These are phyloP conservation scores for Salvia splendens DNA, from an alignment of 257 asterid genomes.

Conservation along the genomic window DNA sequence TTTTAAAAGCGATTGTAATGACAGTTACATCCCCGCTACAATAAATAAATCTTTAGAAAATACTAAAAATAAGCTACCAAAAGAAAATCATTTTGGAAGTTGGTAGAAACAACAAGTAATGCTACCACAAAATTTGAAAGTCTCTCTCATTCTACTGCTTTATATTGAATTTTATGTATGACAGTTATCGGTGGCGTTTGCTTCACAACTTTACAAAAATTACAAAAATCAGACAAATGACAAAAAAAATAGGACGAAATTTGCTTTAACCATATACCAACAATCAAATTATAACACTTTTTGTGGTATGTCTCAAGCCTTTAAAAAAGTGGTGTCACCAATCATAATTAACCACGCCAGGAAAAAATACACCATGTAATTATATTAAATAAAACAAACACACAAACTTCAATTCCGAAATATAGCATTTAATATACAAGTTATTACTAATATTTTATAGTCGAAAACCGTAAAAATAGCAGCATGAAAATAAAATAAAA, in stretches of 20 bases:
- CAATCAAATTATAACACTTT: conserved; percentile 31
- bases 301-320: conserved; percentile 27
- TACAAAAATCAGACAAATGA: conserved; percentile 8
- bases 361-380: background rate
- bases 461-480: conserved; percentile 19
- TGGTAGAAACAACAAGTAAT: conserved; percentile 7
- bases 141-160: background rate
- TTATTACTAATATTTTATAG: conserved; percentile 34
- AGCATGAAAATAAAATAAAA: conserved; percentile 22
- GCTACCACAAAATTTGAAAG: conserved; percentile 21
- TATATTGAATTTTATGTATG: background rate
- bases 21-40: background rate
- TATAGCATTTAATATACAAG: conserved; percentile 31
- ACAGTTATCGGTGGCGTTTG: conserved; percentile 13
- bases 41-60: background rate
- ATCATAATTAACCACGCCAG: conserved; percentile 39
- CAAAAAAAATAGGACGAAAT: conserved; percentile 17
- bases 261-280: conserved; percentile 27
- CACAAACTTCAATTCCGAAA: background rate
- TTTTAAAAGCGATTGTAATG: conserved; percentile 26
- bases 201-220: background rate
- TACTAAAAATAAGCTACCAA: background rate
- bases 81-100: background rate
- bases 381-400: background rate
- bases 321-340: conserved; percentile 30